Percentiles rank a stretch among this genome's conserved stretches.
Conservation (phyloP, 192 early-diverging fungal species). For the Coemansia sp. region DNA sequence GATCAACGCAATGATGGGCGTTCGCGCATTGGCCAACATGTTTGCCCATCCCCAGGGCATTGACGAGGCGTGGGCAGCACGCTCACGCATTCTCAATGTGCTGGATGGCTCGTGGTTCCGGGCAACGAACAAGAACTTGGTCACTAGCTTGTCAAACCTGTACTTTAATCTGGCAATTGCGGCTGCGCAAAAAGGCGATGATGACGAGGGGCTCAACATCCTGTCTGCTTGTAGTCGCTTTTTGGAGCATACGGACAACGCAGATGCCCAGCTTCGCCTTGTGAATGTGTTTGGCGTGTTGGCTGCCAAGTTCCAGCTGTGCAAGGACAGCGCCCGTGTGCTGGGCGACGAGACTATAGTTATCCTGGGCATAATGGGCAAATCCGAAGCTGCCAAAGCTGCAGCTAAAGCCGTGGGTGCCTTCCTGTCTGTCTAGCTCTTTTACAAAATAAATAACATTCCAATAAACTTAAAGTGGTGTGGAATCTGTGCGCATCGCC, state of each 20-base stretch:
- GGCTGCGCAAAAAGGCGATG: conserved; percentile 15
- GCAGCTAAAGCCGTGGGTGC: conserved; percentile 34
- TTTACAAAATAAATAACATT: background rate
- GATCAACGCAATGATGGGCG: conserved; percentile 76
- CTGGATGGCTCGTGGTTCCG: conserved; percentile 33
- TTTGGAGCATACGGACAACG: conserved; percentile 16
- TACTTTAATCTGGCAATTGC: conserved; percentile 43
- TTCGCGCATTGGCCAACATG: conserved; percentile 71
- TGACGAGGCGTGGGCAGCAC: conserved; percentile 35
- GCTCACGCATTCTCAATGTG: conserved; percentile 23
- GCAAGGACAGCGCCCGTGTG: conserved; percentile 49
- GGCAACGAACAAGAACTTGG: conserved; percentile 30
- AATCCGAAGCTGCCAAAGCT: conserved; percentile 21
- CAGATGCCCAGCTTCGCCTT: conserved; percentile 44
- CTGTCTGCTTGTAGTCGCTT: conserved; percentile 38
- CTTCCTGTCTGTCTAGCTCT: conserved; percentile 17
- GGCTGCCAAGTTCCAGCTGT: conserved; percentile 42
- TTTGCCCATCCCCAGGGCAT: conserved; percentile 59
- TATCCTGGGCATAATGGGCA: conserved; percentile 36
- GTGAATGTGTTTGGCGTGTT: conserved; percentile 48
- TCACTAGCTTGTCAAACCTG: conserved; percentile 26
- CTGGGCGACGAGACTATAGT: conserved; percentile 47
- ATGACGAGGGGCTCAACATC: conserved; percentile 39
- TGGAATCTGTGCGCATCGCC: conserved; percentile 5
- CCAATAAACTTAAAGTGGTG: background rate